phyloP scores from a whole-genome alignment of 352 stramenopile species.

The Pythium brassicae region DNA sequence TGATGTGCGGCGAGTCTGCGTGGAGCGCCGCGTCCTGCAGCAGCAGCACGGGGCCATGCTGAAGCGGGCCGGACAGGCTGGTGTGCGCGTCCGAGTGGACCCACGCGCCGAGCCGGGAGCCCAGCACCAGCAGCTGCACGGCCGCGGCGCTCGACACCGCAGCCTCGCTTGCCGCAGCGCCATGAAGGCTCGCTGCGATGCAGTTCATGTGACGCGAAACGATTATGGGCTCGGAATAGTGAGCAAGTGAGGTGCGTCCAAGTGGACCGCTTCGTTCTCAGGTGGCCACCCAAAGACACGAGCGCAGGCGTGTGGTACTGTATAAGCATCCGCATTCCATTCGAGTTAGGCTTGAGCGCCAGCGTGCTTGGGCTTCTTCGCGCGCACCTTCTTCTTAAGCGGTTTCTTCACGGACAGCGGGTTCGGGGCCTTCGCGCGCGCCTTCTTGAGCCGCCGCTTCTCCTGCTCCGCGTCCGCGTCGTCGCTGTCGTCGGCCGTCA shows the following conservation, averaged over 20 bases:
- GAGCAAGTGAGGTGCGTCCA: too few species aligned
- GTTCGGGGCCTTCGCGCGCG: slow-evolving; percentile 68
- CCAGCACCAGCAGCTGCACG: slow-evolving; percentile 22
- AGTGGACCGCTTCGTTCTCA: too few species aligned
- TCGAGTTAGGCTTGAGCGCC: not conserved
- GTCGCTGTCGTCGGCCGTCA: slow-evolving; percentile 17
- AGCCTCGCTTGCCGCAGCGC: not conserved
- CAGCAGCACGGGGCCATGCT: slow-evolving; percentile 27
- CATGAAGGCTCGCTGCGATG: not conserved
- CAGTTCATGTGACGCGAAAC: slow-evolving; percentile 7
- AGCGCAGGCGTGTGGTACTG: too few species aligned
- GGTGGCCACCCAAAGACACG: too few species aligned
- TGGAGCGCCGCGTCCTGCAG: slow-evolving; percentile 19
- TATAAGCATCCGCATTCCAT: not conserved
- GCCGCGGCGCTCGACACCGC: not conserved
- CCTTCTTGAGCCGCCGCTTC: slow-evolving; percentile 33
- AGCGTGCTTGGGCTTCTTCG: slow-evolving; percentile 61
- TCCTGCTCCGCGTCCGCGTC: slow-evolving; percentile 13
- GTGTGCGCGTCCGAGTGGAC: slow-evolving; percentile 18
- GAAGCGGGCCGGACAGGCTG: slow-evolving; percentile 21
- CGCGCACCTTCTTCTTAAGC: slow-evolving; percentile 71
- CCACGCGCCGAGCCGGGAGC: slow-evolving; percentile 20
- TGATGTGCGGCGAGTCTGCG: slow-evolving; percentile 35
- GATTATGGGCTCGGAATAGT: not conserved
- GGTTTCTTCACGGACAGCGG: slow-evolving; percentile 76